Conservation (phyloP, 2,329 filamentous ascomycete genomes). For the Lachnellula suecica region DNA sequence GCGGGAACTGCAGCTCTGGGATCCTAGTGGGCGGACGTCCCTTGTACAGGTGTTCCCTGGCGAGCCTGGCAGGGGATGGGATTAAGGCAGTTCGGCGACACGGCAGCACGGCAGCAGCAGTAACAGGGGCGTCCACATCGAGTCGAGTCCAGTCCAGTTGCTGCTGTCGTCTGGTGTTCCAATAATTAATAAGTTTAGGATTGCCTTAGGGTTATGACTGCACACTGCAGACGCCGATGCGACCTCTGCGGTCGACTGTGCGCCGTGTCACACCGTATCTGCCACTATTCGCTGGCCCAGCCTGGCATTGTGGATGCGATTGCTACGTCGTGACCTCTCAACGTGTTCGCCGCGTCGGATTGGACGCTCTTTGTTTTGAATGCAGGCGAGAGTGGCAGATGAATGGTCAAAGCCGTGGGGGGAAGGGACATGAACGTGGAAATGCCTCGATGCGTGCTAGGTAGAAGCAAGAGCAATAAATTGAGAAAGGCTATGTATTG, state of each 20-base stretch:
- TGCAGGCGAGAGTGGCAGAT: neutral
- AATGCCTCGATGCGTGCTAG: neutral
- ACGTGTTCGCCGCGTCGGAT: constrained; percentile 2
- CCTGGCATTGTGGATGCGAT: neutral
- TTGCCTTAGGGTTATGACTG: neutral
- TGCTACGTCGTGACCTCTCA: constrained; percentile 7
- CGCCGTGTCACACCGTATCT: neutral
- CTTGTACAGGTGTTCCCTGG: constrained; percentile 1
- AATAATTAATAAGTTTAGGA: too few relatives aligned
- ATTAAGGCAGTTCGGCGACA: neutral
- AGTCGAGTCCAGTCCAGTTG: too few relatives aligned
- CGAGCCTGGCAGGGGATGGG: constrained; percentile 1
- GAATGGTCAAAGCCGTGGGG: neutral
- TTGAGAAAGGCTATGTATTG: neutral
- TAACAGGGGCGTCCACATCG: neutral
- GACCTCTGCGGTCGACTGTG: neutral
- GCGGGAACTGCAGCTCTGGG: neutral
- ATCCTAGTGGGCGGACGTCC: constrained; percentile 2
- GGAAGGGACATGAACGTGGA: neutral
- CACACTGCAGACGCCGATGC: neutral
- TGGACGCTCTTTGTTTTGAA: constrained; percentile 4
- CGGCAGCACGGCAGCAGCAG: neutral
- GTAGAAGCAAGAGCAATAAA: too few relatives aligned
- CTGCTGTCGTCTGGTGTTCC: neutral
- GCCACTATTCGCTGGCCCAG: neutral